Base-by-base conservation (phyloP, 495 filamentous ascomycete genomes). In the Stereocaulon alpinum region DNA sequence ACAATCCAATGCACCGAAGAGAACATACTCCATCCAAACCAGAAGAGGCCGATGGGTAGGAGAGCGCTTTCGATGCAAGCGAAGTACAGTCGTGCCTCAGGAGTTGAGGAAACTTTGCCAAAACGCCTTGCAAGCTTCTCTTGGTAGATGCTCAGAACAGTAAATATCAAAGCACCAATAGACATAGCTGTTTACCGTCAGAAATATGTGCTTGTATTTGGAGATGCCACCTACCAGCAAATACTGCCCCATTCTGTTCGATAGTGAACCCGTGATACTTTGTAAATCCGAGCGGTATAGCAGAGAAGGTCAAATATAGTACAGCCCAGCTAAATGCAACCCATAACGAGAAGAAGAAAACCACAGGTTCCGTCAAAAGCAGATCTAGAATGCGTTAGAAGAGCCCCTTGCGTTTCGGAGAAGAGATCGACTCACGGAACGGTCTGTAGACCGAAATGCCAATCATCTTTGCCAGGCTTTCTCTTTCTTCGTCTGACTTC, bases 291-390 rank as follows among this genome's bases (percentile, higher is more conserved):
- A 92, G 76, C 0, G 91, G 89, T 29, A 97, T 80, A 5, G 83
- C 85, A 34, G 80, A 78, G 64, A 93, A 91, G 34, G 85, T 86
- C 29, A 97, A 76, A 70, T 96, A 96, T 0, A 97, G 78, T 0
- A 94, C 81, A 2, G 86, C 91, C 92, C 91, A 97, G 52, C 82
- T 84, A 70, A 96, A 96, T 7, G 89, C 77, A 5, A 88, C 82
- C 92, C 92, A 96, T 15, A 94, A 74, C 24, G 87, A 91, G 71
- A 96, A 97, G 75, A 86, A 95, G 74, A 96, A 95, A 20, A 96
- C 90, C 14, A 96, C 89, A 0, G 91, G 88, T 64, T 96, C 92
- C 12, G 90, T 95, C 65, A 88, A 73, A 24, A 97, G 84, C 34
- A 97, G 77, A 59, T 88, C 74, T 78, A 40, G 17, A 40, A 37